Evolutionary conservation across 2,329 filamentous ascomycete genomes (phyloP).

Genomic region (Aspergillus sp.): DNA sequence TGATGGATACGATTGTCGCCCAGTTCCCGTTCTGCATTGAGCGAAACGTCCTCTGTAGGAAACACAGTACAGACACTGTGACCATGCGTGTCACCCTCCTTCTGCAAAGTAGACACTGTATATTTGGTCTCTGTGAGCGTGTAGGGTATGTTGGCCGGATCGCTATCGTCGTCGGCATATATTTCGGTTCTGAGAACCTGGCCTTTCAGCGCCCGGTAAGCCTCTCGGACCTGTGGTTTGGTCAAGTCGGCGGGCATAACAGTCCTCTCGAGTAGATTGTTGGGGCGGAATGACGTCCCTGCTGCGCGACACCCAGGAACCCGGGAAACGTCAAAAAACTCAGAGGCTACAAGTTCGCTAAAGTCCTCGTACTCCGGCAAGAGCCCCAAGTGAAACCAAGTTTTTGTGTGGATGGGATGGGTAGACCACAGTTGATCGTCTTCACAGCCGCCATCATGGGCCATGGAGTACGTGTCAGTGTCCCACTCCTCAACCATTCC

Average conservation of each 20-base stretch:
- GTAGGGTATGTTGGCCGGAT: neutral
- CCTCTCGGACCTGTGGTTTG: neutral
- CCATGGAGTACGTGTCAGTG: neutral
- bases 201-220: neutral
- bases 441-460: neutral
- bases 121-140: neutral
- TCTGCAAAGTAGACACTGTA: neutral
- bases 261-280: neutral
- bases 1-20: too few relatives aligned
- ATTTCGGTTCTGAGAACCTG: neutral
- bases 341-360: neutral
- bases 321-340: neutral
- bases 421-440: neutral
- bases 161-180: neutral
- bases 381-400: constrained; percentile 3
- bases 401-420: constrained; percentile 1
- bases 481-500: constrained; percentile 8
- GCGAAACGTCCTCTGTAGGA: neutral
- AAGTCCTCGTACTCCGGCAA: neutral
- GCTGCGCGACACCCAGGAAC: too few relatives aligned
- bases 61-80: neutral
- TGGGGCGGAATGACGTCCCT: neutral
- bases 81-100: neutral
- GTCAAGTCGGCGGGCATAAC: neutral
- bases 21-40: too few relatives aligned